A percentile compares a stretch with the other conserved stretches of the same genome.
Evolutionary conservation across 768 basidiomycete species (phyloP).

Genomic region (Tulasnella sp.): DNA sequence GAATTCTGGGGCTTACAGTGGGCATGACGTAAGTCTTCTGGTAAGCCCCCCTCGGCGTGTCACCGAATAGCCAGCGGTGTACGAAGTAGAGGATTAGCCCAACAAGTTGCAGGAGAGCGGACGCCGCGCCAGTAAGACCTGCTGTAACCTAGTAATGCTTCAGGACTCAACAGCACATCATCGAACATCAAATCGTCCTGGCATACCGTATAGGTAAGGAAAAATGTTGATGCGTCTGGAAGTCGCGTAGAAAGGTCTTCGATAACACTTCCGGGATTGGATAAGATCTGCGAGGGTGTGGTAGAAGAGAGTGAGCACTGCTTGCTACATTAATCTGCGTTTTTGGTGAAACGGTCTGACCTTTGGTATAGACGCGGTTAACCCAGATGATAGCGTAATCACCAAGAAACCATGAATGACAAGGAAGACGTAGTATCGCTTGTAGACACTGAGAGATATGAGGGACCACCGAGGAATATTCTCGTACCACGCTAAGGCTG

Average conservation of each 20-base stretch:
- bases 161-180: neutral
- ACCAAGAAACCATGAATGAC: slow-evolving; percentile 68
- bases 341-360: slow-evolving; percentile 32
- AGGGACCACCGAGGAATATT: slow-evolving; percentile 64
- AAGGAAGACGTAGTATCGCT: slow-evolving; percentile 65
- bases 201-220: slow-evolving; percentile 56
- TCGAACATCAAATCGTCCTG: neutral
- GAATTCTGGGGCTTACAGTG: slow-evolving; percentile 36
- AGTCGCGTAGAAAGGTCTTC: slow-evolving; percentile 47
- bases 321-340: slow-evolving; percentile 22
- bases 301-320: neutral
- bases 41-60: slow-evolving; percentile 63
- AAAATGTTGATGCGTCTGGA: slow-evolving; percentile 58
- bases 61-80: slow-evolving; percentile 60
- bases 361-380: slow-evolving; percentile 43
- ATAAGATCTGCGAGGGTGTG: slow-evolving; percentile 38
- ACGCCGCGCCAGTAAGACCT: slow-evolving; percentile 51
- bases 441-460: slow-evolving; percentile 68
- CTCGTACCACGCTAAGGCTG: slow-evolving; percentile 60
- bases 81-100: slow-evolving; percentile 56
- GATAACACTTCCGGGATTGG: slow-evolving; percentile 45
- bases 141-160: slow-evolving; percentile 41
- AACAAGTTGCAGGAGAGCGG: slow-evolving; percentile 47
- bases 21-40: slow-evolving; percentile 52
- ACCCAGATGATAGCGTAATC: slow-evolving; percentile 59